phyloP scores from a whole-genome alignment of 208 protist species.

The Kentomonas sorsogonicus region DNA sequence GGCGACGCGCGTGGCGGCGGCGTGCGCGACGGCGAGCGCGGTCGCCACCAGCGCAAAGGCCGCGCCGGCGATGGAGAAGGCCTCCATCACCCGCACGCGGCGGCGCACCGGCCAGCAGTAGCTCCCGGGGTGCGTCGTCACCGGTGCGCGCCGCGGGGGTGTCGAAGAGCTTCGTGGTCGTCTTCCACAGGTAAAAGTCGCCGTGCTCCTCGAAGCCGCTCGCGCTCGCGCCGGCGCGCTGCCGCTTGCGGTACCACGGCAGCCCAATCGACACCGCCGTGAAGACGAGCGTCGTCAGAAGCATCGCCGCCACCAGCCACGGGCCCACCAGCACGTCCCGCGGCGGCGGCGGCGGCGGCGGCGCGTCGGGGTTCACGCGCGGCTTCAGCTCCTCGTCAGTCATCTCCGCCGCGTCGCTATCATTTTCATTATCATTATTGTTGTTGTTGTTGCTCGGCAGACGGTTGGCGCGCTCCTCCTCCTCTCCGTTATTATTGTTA shows the following conservation, averaged over 20 bases:
- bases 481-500: too few relatives aligned
- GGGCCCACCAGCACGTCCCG: constrained; percentile 45
- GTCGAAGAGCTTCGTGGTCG: constrained; percentile 22
- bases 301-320: constrained; percentile 19
- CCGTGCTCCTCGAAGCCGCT: constrained; percentile 20
- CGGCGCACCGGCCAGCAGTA: constrained; percentile 33
- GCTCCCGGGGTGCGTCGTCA: constrained; percentile 19
- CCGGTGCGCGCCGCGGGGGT: constrained; percentile 11
- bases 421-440: too few relatives aligned
- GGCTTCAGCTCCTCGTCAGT: too few relatives aligned
- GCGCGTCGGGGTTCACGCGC: constrained; percentile 9
- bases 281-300: constrained; percentile 38
- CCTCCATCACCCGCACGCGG: constrained; percentile 40
- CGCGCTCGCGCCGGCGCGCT: constrained; percentile 28
- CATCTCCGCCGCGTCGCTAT: too few relatives aligned
- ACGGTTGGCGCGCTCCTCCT: too few relatives aligned
- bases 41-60: constrained; percentile 27
- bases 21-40: constrained; percentile 30
- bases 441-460: too few relatives aligned
- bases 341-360: constrained; percentile 38
- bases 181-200: constrained; percentile 55
- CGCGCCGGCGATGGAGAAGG: constrained; percentile 39
- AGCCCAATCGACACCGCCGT: constrained; percentile 43
- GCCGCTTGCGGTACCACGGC: constrained; percentile 62
- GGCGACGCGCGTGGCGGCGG: constrained; percentile 12